Percentiles rank a stretch among this genome's conserved stretches.
Evolutionary conservation across 225 moss, liverwort and hornwort genomes (phyloP).

Genomic region (Neckera pumila): DNA sequence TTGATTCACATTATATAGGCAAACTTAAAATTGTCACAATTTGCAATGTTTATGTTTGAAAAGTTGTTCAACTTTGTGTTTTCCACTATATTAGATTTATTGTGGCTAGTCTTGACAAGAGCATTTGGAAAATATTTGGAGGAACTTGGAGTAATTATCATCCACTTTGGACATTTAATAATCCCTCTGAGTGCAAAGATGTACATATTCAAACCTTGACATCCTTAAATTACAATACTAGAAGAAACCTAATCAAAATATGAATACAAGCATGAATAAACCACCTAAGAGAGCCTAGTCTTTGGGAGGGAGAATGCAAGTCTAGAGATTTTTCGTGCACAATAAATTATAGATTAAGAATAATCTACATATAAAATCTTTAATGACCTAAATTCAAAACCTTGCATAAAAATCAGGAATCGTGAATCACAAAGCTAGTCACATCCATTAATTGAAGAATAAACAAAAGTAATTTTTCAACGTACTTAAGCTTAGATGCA

Average conservation of each 20-base stretch:
- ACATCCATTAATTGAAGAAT: neutral
- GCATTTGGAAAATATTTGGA: neutral
- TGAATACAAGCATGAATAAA: no score
- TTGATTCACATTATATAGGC: neutral
- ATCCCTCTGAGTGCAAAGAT: accelerated
- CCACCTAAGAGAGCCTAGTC: no score
- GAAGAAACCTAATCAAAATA: neutral
- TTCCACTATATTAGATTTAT: neutral
- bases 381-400: no score
- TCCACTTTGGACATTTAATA: neutral
- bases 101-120: accelerated
- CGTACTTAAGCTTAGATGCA: neutral
- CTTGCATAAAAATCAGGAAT: no score
- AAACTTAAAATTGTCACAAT: neutral
- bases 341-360: no score
- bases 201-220: neutral
- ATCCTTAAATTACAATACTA: neutral
- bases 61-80: neutral
- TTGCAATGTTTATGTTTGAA: neutral
- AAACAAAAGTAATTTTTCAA: neutral
- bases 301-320: no score
- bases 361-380: no score
- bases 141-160: neutral
- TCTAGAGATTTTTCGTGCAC: no score
- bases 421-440: neutral